phyloP scores from a whole-genome alignment of 495 filamentous ascomycete species.

The Umbilicaria muhlenbergii region DNA sequence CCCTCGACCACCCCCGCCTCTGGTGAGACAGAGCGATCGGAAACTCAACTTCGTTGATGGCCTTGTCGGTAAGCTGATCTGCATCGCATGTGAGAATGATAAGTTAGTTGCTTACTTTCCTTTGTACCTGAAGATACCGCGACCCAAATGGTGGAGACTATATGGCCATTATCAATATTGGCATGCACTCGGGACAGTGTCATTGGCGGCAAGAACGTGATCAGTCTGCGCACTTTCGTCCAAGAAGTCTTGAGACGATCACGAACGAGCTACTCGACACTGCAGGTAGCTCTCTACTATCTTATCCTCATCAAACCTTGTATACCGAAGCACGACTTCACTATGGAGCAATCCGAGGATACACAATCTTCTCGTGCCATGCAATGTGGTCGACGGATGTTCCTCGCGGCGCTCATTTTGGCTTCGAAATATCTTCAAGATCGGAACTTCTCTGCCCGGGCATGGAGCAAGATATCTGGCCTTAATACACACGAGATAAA shows the following conservation, averaged over 20 bases:
- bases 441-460: constrained; percentile 89
- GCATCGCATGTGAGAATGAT: constrained; percentile 11
- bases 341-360: constrained; percentile 72
- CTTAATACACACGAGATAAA: constrained; percentile 85
- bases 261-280: constrained; percentile 88
- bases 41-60: constrained; percentile 94
- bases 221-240: constrained; percentile 88
- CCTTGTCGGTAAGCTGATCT: constrained; percentile 78
- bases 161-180: constrained; percentile 63
- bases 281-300: constrained; percentile 95
- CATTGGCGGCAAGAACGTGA: constrained; percentile 45
- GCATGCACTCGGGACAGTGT: constrained; percentile 30
- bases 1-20: constrained; percentile 57
- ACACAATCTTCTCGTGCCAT: constrained; percentile 60
- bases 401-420: constrained; percentile 80
- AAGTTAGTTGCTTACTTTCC: constrained; percentile 12
- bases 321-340: constrained; percentile 70
- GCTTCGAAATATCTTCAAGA: constrained; percentile 97
- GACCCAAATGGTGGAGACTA: constrained; percentile 90
- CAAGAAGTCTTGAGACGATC: constrained; percentile 92
- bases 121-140: constrained; percentile 61
- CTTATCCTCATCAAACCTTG: constrained; percentile 85
- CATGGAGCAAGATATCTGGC: constrained; percentile 97
- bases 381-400: constrained; percentile 96
- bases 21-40: constrained; percentile 81